Evolutionary conservation across 352 stramenopile species (phyloP), one percentile per base, ranked within the genome.

Genomic region (Phytophthora syringae): DNA sequence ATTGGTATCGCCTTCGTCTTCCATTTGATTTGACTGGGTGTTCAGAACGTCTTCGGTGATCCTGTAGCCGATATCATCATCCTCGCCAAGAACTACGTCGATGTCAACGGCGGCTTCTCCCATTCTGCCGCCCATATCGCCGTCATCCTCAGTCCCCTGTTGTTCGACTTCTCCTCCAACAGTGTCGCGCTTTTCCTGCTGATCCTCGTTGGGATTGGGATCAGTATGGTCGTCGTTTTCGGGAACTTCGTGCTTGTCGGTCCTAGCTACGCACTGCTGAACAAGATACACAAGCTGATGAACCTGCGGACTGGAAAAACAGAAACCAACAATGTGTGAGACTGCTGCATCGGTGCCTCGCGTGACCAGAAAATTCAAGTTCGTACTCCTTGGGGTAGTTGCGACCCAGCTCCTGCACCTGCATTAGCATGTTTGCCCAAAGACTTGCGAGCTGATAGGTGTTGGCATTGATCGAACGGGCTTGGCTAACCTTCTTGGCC

Each of bases 11-110:
- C 32, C 42, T 16, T 77, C 75, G 12, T 85, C 70, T 34, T 90
- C 79, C 1, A 60, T 71, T 72, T 90, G 82, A 42, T 90, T 90
- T 0, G 79, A 90, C 21, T 53, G 27, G 28, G 16, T 40, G 28
- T 45, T 44, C 5, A 51, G 21, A 25, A 58, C 58, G 7, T 62
- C 67, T 32, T 67, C 58, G 7, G 62, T 69, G 21, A 56, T 64
- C 28, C 42, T 72, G 43, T 70, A 64, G 13, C 59, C 62, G 22
- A 72, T 67, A 27, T 62, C 59, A 4, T 60, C 59, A 18, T 59
- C 45, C 16, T 62, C 47, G 4, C 70, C 36, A 16, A 36, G 39
- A 10, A n/a, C 12, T 6, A 57, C 43, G 13, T 64, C 52, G 27
- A 70, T 36, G 45, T 74, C 32, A 42, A 74, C 37, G 7, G 32